A percentile compares a stretch with the other conserved stretches of the same genome.
These are phyloP conservation scores for Lojkania enalia DNA, from an alignment of 2,329 filamentous ascomycete species.

Conservation along the genomic window DNA sequence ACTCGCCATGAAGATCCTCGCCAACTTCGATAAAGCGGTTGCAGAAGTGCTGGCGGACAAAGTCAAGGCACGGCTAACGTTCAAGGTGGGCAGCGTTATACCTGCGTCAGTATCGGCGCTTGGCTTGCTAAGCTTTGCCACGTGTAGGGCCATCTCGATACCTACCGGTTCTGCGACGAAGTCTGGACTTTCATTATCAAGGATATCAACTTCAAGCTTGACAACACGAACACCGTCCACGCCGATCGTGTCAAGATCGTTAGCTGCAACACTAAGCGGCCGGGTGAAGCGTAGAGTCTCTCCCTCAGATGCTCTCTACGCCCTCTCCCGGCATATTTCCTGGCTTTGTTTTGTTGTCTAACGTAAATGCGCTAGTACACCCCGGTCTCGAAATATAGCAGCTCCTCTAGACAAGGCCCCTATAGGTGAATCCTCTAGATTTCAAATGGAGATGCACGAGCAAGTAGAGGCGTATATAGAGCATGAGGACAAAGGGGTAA, in stretches of 20 bases:
- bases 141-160: conserved; percentile 86
- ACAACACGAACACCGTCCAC: conserved; percentile 72
- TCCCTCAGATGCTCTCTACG: neutral
- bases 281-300: conserved; percentile 56
- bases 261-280: conserved; percentile 89
- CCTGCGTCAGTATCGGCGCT: neutral
- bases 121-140: neutral
- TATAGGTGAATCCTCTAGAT: no score
- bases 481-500: no score
- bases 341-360: no score
- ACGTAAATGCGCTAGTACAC: no score
- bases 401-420: no score
- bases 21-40: conserved; percentile 92
- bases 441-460: no score
- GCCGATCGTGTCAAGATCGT: conserved; percentile 98
- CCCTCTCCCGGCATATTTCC: no score
- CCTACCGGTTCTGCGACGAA: conserved; percentile 98
- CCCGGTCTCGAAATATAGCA: no score
- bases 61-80: conserved; percentile 86
- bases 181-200: conserved; percentile 99
- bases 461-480: no score
- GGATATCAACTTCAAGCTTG: conserved; percentile 98
- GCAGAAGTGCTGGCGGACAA: conserved; percentile 89
- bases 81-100: conserved; percentile 73
- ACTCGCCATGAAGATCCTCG: conserved; percentile 96